These are phyloP conservation scores for Trematosphaeria pertusa DNA, from an alignment of 2,329 filamentous ascomycete genomes.

Conservation along the genomic window DNA sequence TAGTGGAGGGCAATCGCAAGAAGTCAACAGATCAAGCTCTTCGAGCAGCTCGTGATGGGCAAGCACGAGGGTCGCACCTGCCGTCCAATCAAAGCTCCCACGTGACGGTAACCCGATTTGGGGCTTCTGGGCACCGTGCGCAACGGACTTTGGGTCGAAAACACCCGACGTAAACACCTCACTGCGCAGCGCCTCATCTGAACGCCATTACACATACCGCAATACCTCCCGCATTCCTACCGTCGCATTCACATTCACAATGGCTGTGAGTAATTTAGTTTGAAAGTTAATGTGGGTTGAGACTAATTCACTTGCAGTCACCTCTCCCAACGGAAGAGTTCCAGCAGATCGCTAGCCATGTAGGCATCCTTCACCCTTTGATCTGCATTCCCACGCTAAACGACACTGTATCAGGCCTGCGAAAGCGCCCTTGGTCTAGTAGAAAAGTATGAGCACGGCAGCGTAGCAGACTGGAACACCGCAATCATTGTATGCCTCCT, in stretches of 20 bases:
- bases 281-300: background rate
- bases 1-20: conserved; percentile 10
- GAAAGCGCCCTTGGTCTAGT: conserved; percentile 75
- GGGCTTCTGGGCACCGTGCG: background rate
- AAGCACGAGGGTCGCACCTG: conserved; percentile 15
- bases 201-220: background rate
- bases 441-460: conserved; percentile 84
- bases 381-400: background rate
- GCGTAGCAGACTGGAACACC: conserved; percentile 88
- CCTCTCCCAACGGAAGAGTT: conserved; percentile 43
- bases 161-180: conserved; percentile 17
- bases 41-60: conserved; percentile 9
- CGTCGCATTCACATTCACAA: conserved; percentile 23
- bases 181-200: conserved; percentile 3
- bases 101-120: conserved; percentile 25
- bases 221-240: background rate
- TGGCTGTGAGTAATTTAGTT: conserved; percentile 33
- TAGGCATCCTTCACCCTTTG: conserved; percentile 22
- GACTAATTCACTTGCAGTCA: conserved; percentile 23
- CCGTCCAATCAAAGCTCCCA: conserved; percentile 35
- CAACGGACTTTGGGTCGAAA: conserved; percentile 8
- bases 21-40: conserved; percentile 21
- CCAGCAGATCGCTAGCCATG: conserved; percentile 37
- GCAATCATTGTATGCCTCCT: conserved; percentile 78
- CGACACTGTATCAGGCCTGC: conserved; percentile 85